Evolutionary conservation across 2,329 filamentous ascomycete species (phyloP).

Genomic region (Ophiostoma sp.): DNA sequence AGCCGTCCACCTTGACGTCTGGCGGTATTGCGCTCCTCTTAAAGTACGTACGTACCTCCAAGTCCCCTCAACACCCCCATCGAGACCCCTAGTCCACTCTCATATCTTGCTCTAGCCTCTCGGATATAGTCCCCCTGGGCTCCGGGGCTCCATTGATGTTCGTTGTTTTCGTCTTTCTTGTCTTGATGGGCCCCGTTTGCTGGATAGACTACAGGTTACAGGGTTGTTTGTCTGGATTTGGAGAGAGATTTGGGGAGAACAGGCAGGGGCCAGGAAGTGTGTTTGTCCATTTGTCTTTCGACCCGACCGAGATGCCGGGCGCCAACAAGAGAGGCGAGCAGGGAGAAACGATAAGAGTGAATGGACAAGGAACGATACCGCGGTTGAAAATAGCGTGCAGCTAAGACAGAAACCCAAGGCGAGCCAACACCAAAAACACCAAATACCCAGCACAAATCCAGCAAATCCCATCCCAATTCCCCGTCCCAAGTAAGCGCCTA

Average conservation of each 20-base stretch:
- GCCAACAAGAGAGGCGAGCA: not conserved
- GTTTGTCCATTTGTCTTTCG: not conserved
- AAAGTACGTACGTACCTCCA: not conserved
- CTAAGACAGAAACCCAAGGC: not conserved
- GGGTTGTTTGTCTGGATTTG: not conserved
- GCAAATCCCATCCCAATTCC: not conserved
- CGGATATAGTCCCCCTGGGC: not conserved
- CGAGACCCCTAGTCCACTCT: not conserved
- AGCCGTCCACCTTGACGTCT: not conserved
- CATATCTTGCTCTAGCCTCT: conserved; percentile 4
- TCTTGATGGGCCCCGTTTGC: not conserved
- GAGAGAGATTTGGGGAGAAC: not conserved
- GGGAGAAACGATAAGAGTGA: not conserved
- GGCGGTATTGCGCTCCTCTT: not conserved
- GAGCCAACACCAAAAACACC: not conserved
- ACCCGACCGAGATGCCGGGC: not conserved
- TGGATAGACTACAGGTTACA: not conserved
- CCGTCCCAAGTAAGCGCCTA: not conserved
- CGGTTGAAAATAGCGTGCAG: not conserved
- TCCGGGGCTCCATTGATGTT: not conserved
- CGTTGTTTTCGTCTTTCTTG: not conserved
- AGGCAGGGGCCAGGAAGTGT: not conserved
- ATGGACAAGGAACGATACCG: not conserved
- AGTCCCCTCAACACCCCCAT: not conserved
- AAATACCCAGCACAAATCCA: not conserved